These are phyloP conservation scores for Xylariaceae sp. DNA, from an alignment of 2,329 filamentous ascomycete species.

Conservation along the genomic window DNA sequence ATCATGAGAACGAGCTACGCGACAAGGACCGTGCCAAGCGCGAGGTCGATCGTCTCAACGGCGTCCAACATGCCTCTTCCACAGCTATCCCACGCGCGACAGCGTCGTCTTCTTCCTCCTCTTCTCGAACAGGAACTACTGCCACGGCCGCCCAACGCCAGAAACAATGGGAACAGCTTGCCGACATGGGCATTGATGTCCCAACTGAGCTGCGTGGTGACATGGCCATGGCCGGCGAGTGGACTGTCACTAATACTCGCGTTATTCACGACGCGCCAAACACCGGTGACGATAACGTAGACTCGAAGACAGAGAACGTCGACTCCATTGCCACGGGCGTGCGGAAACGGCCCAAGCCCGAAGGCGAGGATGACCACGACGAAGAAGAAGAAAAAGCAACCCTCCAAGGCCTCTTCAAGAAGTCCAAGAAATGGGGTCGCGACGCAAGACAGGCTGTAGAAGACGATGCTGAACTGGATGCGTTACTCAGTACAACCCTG, in stretches of 20 bases:
- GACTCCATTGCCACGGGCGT: slow-evolving; percentile 62
- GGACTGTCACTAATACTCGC: slow-evolving; percentile 74
- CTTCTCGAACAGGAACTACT: slow-evolving; percentile 33
- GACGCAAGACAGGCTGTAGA: slow-evolving; percentile 57
- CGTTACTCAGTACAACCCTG: slow-evolving; percentile 55
- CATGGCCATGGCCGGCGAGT: slow-evolving; percentile 88
- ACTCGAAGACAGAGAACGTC: slow-evolving; percentile 46
- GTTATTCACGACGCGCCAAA: slow-evolving; percentile 53
- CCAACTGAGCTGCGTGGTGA: slow-evolving; percentile 79
- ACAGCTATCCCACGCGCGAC: slow-evolving; percentile 39
- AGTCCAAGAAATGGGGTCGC: slow-evolving; percentile 59
- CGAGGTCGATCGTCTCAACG: slow-evolving; percentile 86
- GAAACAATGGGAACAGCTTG: slow-evolving; percentile 84
- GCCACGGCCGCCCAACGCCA: slow-evolving; percentile 72
- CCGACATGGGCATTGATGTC: slow-evolving; percentile 82
- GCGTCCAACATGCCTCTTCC: slow-evolving; percentile 63
- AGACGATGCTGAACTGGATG: slow-evolving; percentile 65
- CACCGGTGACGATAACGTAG: slow-evolving; percentile 47
- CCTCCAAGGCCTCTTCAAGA: slow-evolving; percentile 65
- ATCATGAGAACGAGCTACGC: slow-evolving; percentile 78
- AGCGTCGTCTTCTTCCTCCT: slow-evolving; percentile 38
- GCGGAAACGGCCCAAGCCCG: slow-evolving; percentile 57
- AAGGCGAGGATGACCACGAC: slow-evolving; percentile 52
- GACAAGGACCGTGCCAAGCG: slow-evolving; percentile 82
- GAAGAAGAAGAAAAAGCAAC: slow-evolving; percentile 66